Evolutionary conservation across 352 stramenopile genomes (phyloP).

Genomic region (Globisporangium radiosum): DNA sequence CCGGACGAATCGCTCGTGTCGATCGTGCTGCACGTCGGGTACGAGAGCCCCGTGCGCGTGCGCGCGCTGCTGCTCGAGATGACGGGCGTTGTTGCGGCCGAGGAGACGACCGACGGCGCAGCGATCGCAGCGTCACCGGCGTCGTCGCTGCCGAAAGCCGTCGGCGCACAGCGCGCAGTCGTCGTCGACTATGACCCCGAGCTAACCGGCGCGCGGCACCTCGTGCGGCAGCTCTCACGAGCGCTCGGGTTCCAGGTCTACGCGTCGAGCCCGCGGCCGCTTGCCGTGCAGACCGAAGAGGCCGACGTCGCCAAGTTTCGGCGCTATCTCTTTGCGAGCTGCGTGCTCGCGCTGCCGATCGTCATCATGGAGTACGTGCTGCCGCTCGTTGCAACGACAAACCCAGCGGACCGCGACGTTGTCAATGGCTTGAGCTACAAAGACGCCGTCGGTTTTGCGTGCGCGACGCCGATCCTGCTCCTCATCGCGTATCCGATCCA

Average conservation of each 20-base stretch:
- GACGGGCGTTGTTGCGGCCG: constrained; percentile 28
- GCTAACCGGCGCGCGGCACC: constrained; percentile 26
- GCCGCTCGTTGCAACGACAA: constrained; percentile 22
- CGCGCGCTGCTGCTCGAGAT: constrained; percentile 20
- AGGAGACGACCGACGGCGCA: constrained; percentile 16
- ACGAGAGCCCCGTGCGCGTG: constrained; percentile 16
- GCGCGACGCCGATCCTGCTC: constrained; percentile 62
- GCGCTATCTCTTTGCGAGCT: constrained; percentile 42
- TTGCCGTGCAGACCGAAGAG: constrained; percentile 26
- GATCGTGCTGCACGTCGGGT: constrained; percentile 44
- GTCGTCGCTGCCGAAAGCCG: constrained; percentile 2
- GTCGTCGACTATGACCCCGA: constrained; percentile 45
- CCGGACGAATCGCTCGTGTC: constrained; percentile 44
- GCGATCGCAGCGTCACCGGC: background rate
- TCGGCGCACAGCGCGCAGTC: constrained; percentile 18
- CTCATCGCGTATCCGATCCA: constrained; percentile 61
- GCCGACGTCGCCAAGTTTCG: constrained; percentile 40
- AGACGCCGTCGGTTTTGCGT: constrained; percentile 48
- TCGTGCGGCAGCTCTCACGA: constrained; percentile 29
- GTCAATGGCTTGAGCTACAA: constrained; percentile 39
- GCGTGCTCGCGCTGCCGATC: constrained; percentile 45
- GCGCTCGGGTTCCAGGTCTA: constrained; percentile 41
- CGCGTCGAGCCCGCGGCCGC: constrained; percentile 39
- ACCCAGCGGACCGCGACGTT: constrained; percentile 19
- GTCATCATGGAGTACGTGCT: constrained; percentile 53